A percentile compares a stretch with the other conserved stretches of the same genome.
phyloP scores from a whole-genome alignment of 176 grass and related monocot species.

The Juncus inflexus region DNA sequence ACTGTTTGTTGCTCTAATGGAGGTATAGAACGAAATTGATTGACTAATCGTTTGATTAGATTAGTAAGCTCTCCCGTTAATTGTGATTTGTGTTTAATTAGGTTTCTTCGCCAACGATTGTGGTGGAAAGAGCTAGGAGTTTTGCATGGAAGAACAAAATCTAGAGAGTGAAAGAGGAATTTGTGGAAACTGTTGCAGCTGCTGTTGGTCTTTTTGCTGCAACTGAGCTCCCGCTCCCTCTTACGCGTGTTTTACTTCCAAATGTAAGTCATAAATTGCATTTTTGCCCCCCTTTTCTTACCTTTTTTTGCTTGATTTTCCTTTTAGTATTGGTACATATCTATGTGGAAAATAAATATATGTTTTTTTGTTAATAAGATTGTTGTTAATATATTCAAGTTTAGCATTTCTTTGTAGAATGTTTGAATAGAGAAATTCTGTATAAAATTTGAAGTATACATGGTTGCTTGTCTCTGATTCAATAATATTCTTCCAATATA shows the following conservation, averaged over 20 bases:
- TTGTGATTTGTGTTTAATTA: constrained; percentile 28
- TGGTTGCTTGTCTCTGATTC: too few relatives aligned
- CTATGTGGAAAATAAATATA: too few relatives aligned
- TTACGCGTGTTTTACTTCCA: constrained; percentile 68
- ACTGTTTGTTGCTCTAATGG: constrained; percentile 82
- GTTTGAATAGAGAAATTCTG: too few relatives aligned
- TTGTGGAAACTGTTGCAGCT: constrained; percentile 64
- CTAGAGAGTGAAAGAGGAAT: constrained; percentile 86
- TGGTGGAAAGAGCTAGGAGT: constrained; percentile 93
- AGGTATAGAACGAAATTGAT: constrained; percentile 27
- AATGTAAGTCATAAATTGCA: constrained; percentile 46
- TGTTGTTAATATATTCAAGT: too few relatives aligned
- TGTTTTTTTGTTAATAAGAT: too few relatives aligned
- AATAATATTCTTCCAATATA: too few relatives aligned
- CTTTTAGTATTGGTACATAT: too few relatives aligned
- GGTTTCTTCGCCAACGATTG: constrained; percentile 85
- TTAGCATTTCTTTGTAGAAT: too few relatives aligned
- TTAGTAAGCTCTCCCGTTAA: background rate
- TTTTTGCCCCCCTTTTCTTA: background rate
- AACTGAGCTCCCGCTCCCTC: constrained; percentile 54
- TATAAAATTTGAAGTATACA: too few relatives aligned
- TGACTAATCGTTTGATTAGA: too few relatives aligned
- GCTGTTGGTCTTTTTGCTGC: constrained; percentile 77
- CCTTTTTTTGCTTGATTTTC: too few relatives aligned
- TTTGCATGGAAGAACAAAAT: constrained; percentile 87